Conservation (phyloP, 2,329 filamentous ascomycete species). For the Pseudogymnoascus sp. region DNA sequence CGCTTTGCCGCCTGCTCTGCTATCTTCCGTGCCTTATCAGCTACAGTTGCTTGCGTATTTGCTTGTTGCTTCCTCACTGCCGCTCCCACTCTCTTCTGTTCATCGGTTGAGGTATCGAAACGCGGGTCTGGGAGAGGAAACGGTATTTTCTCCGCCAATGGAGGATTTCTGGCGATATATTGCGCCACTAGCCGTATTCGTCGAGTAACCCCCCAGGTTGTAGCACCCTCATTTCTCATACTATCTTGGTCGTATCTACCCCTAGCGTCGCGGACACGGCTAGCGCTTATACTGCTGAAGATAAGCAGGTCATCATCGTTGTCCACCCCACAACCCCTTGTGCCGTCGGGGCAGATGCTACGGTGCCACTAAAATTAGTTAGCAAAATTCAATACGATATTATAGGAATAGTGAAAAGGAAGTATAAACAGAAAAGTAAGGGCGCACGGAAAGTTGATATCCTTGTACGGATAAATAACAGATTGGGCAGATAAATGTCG, state of each 20-base stretch:
- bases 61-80: not conserved
- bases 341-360: not conserved
- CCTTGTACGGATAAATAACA: not conserved
- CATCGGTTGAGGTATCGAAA: not conserved
- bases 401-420: not conserved
- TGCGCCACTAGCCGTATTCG: not conserved
- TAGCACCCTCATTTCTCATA: not conserved
- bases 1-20: not conserved
- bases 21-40: not conserved
- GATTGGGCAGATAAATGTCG: not conserved
- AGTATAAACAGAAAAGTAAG: not conserved
- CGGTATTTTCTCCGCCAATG: not conserved
- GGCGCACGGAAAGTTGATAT: not conserved
- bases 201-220: not conserved
- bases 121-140: not conserved
- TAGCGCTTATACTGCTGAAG: not conserved
- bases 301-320: not conserved
- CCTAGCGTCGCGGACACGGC: not conserved
- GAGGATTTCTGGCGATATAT: not conserved
- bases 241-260: not conserved
- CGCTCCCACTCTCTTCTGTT: not conserved
- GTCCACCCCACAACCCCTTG: not conserved
- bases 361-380: not conserved
- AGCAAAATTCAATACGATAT: not conserved
- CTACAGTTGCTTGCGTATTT: not conserved